phyloP scores from a whole-genome alignment of 2,329 filamentous ascomycete genomes.

The Sphaerulina vaccinii region DNA sequence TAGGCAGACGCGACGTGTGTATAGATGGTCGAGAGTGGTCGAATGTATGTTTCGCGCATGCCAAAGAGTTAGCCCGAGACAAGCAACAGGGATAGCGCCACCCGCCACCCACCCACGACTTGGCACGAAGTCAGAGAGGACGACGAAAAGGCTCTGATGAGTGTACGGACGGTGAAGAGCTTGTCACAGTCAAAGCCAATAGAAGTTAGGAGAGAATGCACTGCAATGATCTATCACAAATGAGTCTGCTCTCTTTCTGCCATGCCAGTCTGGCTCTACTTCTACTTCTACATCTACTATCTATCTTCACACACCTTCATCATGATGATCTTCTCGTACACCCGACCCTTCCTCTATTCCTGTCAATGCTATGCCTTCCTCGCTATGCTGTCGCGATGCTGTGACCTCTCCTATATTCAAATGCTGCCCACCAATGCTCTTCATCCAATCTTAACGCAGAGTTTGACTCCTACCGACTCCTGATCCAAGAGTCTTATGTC shows the following conservation, averaged over 20 bases:
- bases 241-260: neutral
- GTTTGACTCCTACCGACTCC: constrained; percentile 28
- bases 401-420: neutral
- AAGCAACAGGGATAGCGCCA: no score
- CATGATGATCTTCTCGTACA: neutral
- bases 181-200: no score
- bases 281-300: neutral
- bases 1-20: no score
- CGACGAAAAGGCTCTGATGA: no score
- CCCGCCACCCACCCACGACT: no score
- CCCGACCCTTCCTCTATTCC: neutral
- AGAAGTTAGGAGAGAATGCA: neutral
- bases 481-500: constrained; percentile 10
- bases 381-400: neutral
- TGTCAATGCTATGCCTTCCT: neutral
- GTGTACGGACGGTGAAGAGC: no score
- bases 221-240: neutral
- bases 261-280: neutral
- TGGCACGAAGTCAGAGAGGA: no score
- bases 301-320: neutral
- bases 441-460: neutral
- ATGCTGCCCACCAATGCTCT: neutral
- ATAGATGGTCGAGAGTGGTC: no score
- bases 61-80: no score
- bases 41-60: no score